A percentile compares a stretch with the other conserved stretches of the same genome.
These are phyloP conservation scores for Candida xyloterini DNA, from an alignment of 805 yeast genomes.

Conservation along the genomic window DNA sequence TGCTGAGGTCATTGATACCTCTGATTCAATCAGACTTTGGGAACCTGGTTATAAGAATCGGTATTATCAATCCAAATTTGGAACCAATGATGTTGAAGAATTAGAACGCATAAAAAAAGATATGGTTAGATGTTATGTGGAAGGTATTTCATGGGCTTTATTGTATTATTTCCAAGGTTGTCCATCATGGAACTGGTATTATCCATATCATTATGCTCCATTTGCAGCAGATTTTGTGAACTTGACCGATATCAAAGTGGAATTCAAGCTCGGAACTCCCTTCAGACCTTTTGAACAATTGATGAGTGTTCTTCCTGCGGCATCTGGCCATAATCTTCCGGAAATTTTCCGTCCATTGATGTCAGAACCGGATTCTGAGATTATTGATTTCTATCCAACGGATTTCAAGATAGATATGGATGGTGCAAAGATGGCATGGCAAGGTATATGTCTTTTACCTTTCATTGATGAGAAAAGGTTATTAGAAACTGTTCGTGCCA, in stretches of 20 bases:
- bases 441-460: constrained; percentile 86
- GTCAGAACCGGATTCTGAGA: constrained; percentile 76
- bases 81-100: constrained; percentile 50
- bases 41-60: constrained; percentile 85
- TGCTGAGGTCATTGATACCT: constrained; percentile 41
- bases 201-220: constrained; percentile 97
- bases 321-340: constrained; percentile 84
- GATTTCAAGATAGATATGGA: constrained; percentile 91
- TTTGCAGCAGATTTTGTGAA: constrained; percentile 84
- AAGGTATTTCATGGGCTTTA: constrained; percentile 96
- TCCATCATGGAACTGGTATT: constrained; percentile 98
- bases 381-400: constrained; percentile 87
- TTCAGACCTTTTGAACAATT: constrained; percentile 89
- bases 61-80: constrained; percentile 76
- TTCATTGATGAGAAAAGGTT: constrained; percentile 84
- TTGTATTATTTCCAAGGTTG: constrained; percentile 95
- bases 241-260: constrained; percentile 48
- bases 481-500: constrained; percentile 58
- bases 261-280: constrained; percentile 68
- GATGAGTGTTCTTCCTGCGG: constrained; percentile 94
- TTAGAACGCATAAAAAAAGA: constrained; percentile 51
- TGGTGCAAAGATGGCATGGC: constrained; percentile 94
- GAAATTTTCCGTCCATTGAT: constrained; percentile 75
- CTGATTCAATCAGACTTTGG: constrained; percentile 61
- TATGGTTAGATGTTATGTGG: constrained; percentile 73